Evolutionary conservation across 2,329 filamentous ascomycete genomes (phyloP), one percentile per base, ranked within the genome.

Genomic region (Reticulascus tulasneorum): DNA sequence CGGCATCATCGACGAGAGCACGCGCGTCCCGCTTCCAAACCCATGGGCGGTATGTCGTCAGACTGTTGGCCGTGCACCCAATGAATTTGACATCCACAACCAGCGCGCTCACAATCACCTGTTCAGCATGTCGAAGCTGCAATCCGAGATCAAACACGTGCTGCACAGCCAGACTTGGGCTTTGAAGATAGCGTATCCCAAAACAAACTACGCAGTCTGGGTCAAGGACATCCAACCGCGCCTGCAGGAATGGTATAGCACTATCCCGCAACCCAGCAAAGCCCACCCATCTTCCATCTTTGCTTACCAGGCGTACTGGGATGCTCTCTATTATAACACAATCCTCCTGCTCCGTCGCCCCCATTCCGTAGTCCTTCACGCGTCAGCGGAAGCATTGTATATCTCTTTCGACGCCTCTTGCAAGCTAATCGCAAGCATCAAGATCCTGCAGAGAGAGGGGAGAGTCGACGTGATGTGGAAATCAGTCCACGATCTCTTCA

Each of bases 71-170:
- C 24, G 16, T 12, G 12, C 21, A 16, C 8, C 7, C 21, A 17
- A 10, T 25, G 46, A 34, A 28, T 23, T 35, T 23, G 49, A 52
- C 15, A 26, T 38, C 10, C 51, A 54, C 29, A 40, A 30, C 6
- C 47, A 54, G 35, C 45, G 43, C 35, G 52, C 51, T 26, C 45
- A 51, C 21, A 59, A 60, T 25, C 55, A 59, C 33, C 30, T 59
- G 10, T 45, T 53, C 26, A 38, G 23, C 15, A 37, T 59, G 18
- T 45, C 51, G 9, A 49, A 53, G 33, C 50, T 60, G 6, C 51
- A 58, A 39, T 59, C 56, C 7, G 56, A 60, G 35, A 58, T 60
- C 28, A 58, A 50, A 24, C 55, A 58, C 32, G 54, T 60, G 15
- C 49, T 52, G 7, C 48, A 59, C 29, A 49, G 44, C 29, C 53